These are phyloP conservation scores for Komagataella populi DNA, from an alignment of 805 yeast genomes.

Conservation along the genomic window DNA sequence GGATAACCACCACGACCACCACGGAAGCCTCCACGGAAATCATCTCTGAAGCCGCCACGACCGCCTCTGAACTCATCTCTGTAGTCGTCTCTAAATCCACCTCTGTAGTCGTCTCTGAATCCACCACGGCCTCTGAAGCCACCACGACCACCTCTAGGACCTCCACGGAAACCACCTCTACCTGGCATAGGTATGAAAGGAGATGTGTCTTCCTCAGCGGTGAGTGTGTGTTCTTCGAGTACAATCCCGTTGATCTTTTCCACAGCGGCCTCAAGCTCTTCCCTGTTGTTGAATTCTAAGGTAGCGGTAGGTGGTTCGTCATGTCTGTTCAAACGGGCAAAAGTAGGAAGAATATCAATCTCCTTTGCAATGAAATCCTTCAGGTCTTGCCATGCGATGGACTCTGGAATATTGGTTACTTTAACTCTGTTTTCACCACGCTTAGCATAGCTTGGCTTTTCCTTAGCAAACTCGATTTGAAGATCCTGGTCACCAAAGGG, in stretches of 20 bases:
- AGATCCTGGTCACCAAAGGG: conserved; percentile 36
- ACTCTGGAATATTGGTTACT: conserved; percentile 58
- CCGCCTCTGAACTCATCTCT: conserved; percentile 16
- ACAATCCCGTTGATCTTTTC: conserved; percentile 59
- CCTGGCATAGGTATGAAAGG: conserved; percentile 33
- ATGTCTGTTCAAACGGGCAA: conserved; percentile 26
- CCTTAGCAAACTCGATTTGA: conserved; percentile 40
- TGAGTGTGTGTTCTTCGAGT: conserved; percentile 50
- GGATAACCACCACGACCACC: conserved; percentile 13
- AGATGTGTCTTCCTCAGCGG: conserved; percentile 68
- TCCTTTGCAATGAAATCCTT: conserved; percentile 83
- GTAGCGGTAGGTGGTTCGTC: conserved; percentile 30
- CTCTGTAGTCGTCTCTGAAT: conserved; percentile 26
- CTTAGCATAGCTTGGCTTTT: conserved; percentile 35
- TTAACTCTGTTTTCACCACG: conserved; percentile 67
- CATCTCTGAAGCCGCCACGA: conserved; percentile 13
- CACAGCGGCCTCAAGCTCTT: conserved; percentile 63
- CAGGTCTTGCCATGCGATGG: conserved; percentile 77
- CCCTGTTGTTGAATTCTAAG: conserved; percentile 50
- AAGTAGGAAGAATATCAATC: conserved; percentile 49
- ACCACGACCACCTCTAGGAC: conserved; percentile 26
- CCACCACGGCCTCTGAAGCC: conserved; percentile 33
- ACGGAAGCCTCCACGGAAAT: conserved; percentile 17
- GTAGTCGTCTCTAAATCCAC: conserved; percentile 23
- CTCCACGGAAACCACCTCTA: conserved; percentile 23